Percentiles rank a stretch among this genome's conserved stretches.
Evolutionary conservation across 2,329 filamentous ascomycete genomes (phyloP).

Genomic region (Geoglossum cookeanum): DNA sequence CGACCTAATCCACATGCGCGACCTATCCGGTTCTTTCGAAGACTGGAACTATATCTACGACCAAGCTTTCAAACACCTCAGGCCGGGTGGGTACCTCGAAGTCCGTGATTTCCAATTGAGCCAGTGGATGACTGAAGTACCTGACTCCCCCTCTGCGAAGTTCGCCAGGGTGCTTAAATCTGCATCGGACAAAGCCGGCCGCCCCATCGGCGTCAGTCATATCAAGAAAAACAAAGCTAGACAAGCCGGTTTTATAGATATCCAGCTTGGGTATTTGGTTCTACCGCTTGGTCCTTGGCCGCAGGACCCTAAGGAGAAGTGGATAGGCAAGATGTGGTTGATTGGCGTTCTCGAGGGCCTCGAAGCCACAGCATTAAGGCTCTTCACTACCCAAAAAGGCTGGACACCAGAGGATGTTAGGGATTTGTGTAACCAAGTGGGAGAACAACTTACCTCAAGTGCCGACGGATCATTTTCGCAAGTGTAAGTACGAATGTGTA

Average conservation of each 20-base stretch:
- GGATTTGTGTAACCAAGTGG: conserved; percentile 27
- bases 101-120: conserved; percentile 33
- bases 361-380: conserved; percentile 30
- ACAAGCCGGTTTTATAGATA: conserved; percentile 33
- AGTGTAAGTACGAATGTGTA: neutral
- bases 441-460: conserved; percentile 23
- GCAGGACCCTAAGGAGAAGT: neutral
- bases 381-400: conserved; percentile 32
- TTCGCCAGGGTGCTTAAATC: conserved; percentile 24
- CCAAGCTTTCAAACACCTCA: conserved; percentile 32
- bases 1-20: conserved; percentile 37
- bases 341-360: conserved; percentile 31
- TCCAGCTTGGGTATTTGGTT: conserved; percentile 28
- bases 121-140: conserved; percentile 21
- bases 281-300: conserved; percentile 27
- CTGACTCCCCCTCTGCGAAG: conserved; percentile 24
- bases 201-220: conserved; percentile 27
- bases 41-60: conserved; percentile 37
- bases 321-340: conserved; percentile 29
- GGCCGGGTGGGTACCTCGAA: conserved; percentile 39
- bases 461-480: neutral
- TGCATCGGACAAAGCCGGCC: conserved; percentile 27
- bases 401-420: conserved; percentile 33
- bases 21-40: conserved; percentile 35
- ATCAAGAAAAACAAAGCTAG: conserved; percentile 27